phyloP scores from a whole-genome alignment of 352 stramenopile species.

The Phytophthora tentaculata region DNA sequence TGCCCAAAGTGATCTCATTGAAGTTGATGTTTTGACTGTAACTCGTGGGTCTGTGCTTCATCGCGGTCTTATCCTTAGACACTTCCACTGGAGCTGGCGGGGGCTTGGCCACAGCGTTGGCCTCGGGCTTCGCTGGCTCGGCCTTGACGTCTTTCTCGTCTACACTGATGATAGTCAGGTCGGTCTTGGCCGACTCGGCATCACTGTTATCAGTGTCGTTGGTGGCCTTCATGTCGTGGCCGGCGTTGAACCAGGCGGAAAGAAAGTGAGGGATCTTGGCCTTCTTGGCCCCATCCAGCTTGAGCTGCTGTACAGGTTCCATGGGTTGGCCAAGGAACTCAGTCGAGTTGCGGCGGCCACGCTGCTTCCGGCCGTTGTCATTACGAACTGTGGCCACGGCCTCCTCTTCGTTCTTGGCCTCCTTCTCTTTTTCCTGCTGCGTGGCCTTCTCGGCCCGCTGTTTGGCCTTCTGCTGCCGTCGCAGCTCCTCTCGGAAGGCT shows the following conservation, averaged over 20 bases:
- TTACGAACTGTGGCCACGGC: conserved; percentile 56
- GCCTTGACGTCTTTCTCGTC: conserved; percentile 17
- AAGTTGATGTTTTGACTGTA: conserved; percentile 74
- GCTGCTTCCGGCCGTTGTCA: conserved; percentile 39
- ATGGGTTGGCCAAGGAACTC: conserved; percentile 57
- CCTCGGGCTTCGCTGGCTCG: conserved; percentile 10
- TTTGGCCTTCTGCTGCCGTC: conserved; percentile 51
- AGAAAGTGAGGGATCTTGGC: conserved; percentile 79
- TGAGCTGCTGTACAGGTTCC: conserved; percentile 66
- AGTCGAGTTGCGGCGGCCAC: conserved; percentile 48
- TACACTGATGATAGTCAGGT: conserved; percentile 33
- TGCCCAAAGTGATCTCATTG: conserved; percentile 57
- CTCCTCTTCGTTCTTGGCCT: conserved; percentile 15
- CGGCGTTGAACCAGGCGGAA: conserved; percentile 71
- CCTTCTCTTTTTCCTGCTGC: conserved; percentile 13
- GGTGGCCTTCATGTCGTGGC: conserved; percentile 46
- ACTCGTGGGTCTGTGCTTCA: conserved; percentile 25
- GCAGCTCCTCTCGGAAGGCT: conserved; percentile 53
- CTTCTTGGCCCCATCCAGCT: conserved; percentile 71
- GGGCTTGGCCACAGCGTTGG: conserved; percentile 9
- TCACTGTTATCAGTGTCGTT: conserved; percentile 34
- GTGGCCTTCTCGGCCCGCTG: conserved; percentile 38
- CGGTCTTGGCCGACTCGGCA: conserved; percentile 27
- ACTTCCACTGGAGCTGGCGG: conserved; percentile 27
- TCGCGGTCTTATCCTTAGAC: conserved; percentile 25